Conservation (phyloP, 306 rosid species). For the Pterocarpus macrocarpus region DNA sequence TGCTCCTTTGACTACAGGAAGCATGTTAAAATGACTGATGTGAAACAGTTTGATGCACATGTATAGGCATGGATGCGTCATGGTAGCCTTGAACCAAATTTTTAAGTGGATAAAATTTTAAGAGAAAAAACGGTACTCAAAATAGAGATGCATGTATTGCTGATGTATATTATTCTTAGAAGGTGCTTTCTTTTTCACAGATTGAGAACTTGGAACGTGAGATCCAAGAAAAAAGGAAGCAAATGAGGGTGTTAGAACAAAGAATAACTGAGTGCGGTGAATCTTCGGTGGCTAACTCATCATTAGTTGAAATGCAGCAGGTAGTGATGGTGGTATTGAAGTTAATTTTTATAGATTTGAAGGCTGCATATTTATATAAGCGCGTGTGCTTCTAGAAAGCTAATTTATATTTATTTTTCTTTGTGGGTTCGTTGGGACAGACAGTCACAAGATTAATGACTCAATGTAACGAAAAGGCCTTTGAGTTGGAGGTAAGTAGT, state of each 20-base stretch:
- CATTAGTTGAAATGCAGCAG: conserved; percentile 98
- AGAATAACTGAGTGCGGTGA: conserved; percentile 82
- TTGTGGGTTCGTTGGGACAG: conserved; percentile 64
- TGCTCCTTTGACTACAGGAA: too few relatives aligned
- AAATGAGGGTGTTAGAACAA: conserved; percentile 88
- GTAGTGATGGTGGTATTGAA: conserved; percentile 53
- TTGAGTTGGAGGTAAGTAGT: conserved; percentile 92
- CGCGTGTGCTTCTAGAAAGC: conserved; percentile 7
- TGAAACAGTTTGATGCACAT: conserved; percentile 4
- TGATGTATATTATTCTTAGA: conserved; percentile 38
- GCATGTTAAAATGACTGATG: not conserved
- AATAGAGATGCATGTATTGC: conserved; percentile 10
- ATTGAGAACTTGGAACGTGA: conserved; percentile 88
- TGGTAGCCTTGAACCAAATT: conserved; percentile 6
- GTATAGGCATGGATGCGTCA: conserved; percentile 6
- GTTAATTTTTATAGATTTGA: conserved; percentile 30
- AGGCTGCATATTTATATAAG: conserved; percentile 33
- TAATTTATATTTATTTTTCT: conserved; percentile 33
- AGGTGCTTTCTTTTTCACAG: conserved; percentile 53
- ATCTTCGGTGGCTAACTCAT: conserved; percentile 78
- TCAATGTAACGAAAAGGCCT: conserved; percentile 90
- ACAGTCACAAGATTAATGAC: conserved; percentile 84
- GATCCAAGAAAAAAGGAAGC: conserved; percentile 90
- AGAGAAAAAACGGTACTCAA: not conserved
- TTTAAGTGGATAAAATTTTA: conserved; percentile 4